These are phyloP conservation scores for Strobilomyces confusus DNA, from an alignment of 768 basidiomycete genomes.

Conservation along the genomic window DNA sequence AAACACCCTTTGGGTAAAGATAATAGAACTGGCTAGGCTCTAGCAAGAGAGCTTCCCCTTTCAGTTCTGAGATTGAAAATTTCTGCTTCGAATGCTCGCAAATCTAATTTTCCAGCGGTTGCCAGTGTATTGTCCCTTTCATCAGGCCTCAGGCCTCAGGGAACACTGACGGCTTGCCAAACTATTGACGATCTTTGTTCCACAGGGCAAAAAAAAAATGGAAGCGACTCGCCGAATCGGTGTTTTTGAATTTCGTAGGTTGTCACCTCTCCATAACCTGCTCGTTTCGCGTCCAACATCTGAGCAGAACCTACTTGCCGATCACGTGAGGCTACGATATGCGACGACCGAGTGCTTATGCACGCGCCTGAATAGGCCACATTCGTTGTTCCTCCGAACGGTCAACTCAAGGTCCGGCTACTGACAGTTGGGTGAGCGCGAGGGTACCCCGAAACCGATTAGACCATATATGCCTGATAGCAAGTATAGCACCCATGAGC, in stretches of 20 bases:
- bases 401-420: conserved; percentile 11
- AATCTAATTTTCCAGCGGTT: conserved; percentile 19
- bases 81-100: conserved; percentile 6
- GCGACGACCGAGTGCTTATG: neutral
- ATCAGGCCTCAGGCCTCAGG: conserved; percentile 11
- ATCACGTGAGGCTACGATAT: conserved; percentile 20
- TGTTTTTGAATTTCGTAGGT: conserved; percentile 7
- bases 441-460: conserved; percentile 5
- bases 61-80: conserved; percentile 17
- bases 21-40: conserved; percentile 2
- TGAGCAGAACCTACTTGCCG: conserved; percentile 24
- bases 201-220: conserved; percentile 20
- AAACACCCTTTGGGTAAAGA: conserved; percentile 5
- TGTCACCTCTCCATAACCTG: neutral
- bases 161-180: conserved; percentile 9
- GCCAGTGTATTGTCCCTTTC: conserved; percentile 7
- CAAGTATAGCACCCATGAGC: conserved; percentile 14
- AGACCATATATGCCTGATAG: conserved; percentile 3
- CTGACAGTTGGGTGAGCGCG: conserved; percentile 8
- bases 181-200: conserved; percentile 18
- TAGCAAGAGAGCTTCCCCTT: neutral
- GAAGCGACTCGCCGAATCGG: conserved; percentile 15
- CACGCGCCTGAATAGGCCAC: neutral
- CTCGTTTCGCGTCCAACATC: neutral
- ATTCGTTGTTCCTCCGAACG: neutral